phyloP scores from a whole-genome alignment of 805 yeast species.

The Hagleromyces aurorensis region DNA sequence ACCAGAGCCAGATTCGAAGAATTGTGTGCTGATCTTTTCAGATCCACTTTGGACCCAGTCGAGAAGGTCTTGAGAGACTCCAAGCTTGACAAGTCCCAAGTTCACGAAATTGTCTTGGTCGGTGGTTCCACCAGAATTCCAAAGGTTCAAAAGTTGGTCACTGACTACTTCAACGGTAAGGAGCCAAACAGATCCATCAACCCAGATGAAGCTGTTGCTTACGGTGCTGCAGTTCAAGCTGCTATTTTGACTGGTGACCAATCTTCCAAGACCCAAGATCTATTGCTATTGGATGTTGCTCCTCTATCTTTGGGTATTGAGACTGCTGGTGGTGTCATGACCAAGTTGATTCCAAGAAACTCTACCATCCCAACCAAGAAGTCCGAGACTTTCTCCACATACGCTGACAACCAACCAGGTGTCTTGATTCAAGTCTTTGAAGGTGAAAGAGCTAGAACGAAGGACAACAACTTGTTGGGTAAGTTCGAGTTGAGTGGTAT shows the following conservation, averaged over 20 bases:
- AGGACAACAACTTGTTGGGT: slow-evolving; percentile 95
- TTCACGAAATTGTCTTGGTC: slow-evolving; percentile 90
- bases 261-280: slow-evolving; percentile 95
- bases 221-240: slow-evolving; percentile 99
- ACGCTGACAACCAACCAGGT: slow-evolving; percentile 99
- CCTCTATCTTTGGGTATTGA: slow-evolving; percentile 98
- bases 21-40: slow-evolving; percentile 91
- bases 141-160: slow-evolving; percentile 92
- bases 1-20: slow-evolving; percentile 99
- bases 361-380: slow-evolving; percentile 98
- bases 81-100: slow-evolving; percentile 85
- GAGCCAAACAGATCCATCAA: slow-evolving; percentile 97
- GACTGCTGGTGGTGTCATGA: slow-evolving; percentile 99
- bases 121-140: slow-evolving; percentile 99
- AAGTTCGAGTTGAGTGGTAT: slow-evolving; percentile 94
- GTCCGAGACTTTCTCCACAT: slow-evolving; percentile 95
- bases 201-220: slow-evolving; percentile 99
- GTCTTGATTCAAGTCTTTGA: slow-evolving; percentile 96
- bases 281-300: slow-evolving; percentile 95
- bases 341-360: slow-evolving; percentile 98
- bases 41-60: slow-evolving; percentile 92
- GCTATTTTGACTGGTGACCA: slow-evolving; percentile 96
- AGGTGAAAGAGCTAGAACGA: slow-evolving; percentile 97
- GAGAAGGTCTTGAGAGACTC: slow-evolving; percentile 94
- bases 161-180: slow-evolving; percentile 97